phyloP scores from a whole-genome alignment of 2,329 filamentous ascomycete genomes.

The Verticillium nonalfalfae region DNA sequence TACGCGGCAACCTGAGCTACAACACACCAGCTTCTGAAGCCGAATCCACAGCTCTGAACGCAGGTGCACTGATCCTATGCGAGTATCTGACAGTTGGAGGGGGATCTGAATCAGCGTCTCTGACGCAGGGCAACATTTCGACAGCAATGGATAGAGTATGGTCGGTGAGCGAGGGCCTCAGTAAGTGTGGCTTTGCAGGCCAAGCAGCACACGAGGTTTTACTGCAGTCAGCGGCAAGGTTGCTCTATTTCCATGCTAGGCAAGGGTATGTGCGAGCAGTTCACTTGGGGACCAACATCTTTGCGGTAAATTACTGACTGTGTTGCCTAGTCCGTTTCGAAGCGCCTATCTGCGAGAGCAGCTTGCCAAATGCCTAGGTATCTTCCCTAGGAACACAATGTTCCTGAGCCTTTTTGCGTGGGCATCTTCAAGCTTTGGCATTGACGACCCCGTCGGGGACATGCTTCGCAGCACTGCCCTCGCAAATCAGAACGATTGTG shows the following conservation, averaged over 20 bases:
- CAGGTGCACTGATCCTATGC: conserved; percentile 59
- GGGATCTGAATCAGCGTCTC: conserved; percentile 35
- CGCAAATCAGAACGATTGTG: conserved; percentile 27
- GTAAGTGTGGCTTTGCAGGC: conserved; percentile 22
- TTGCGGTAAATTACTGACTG: conserved; percentile 9
- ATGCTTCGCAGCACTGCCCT: conserved; percentile 51
- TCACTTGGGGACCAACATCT: neutral
- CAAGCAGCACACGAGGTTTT: conserved; percentile 51
- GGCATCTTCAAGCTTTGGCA: conserved; percentile 63
- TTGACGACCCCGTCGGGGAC: conserved; percentile 71
- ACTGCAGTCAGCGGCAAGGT: conserved; percentile 59
- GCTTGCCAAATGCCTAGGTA: conserved; percentile 51
- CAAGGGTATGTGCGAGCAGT: conserved; percentile 36
- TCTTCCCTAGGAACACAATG: conserved; percentile 70
- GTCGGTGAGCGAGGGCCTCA: conserved; percentile 34
- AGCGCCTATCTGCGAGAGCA: conserved; percentile 58
- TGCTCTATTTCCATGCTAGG: conserved; percentile 62
- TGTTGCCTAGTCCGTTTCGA: conserved; percentile 53
- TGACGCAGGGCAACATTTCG: conserved; percentile 48
- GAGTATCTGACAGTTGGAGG: conserved; percentile 52
- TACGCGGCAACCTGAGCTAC: conserved; percentile 49
- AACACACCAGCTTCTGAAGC: conserved; percentile 43
- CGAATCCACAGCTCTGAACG: conserved; percentile 44
- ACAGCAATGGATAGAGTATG: conserved; percentile 37
- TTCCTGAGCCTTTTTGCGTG: conserved; percentile 69